These are phyloP conservation scores for Gynostemma pentaphyllum DNA, from an alignment of 306 rosid genomes.

Conservation along the genomic window DNA sequence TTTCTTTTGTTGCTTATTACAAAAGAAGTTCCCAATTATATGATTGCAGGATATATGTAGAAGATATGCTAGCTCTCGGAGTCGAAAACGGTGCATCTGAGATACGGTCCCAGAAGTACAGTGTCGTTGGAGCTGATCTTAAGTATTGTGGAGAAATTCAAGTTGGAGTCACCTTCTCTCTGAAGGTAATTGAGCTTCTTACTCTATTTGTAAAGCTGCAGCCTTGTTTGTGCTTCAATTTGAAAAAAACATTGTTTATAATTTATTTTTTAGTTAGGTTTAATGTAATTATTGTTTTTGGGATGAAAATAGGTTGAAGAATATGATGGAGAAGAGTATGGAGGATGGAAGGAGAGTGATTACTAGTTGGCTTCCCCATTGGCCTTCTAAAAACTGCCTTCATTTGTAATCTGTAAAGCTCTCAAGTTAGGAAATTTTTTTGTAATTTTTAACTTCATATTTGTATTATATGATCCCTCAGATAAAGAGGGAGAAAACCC, in stretches of 20 bases:
- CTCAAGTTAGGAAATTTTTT: not conserved
- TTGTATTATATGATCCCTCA: not conserved
- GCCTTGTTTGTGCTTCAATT: too few species aligned
- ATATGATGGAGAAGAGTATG: constrained; percentile 20
- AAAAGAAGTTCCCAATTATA: not conserved
- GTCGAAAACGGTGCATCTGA: constrained; percentile 48
- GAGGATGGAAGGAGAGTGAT: constrained; percentile 68
- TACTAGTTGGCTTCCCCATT: constrained; percentile 6
- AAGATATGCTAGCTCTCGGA: constrained; percentile 54
- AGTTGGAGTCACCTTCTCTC: constrained; percentile 58
- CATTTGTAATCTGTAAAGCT: not conserved
- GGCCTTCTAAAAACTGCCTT: not conserved
- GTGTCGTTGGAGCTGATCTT: constrained; percentile 36
- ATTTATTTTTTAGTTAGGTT: not conserved
- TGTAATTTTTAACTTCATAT: not conserved
- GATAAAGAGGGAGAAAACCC: not conserved
- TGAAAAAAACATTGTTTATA: too few species aligned
- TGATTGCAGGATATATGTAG: constrained; percentile 29
- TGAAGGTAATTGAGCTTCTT: constrained; percentile 21
- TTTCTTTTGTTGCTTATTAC: not conserved
- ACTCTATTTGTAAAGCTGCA: not conserved
- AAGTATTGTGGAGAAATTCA: constrained; percentile 63
- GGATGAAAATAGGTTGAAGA: constrained; percentile 35
- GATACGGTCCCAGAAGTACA: constrained; percentile 40
- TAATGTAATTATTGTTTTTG: not conserved